Evolutionary conservation across 1,284 basidiomycete genomes (phyloP).

Genomic region (Coniophora puteana): DNA sequence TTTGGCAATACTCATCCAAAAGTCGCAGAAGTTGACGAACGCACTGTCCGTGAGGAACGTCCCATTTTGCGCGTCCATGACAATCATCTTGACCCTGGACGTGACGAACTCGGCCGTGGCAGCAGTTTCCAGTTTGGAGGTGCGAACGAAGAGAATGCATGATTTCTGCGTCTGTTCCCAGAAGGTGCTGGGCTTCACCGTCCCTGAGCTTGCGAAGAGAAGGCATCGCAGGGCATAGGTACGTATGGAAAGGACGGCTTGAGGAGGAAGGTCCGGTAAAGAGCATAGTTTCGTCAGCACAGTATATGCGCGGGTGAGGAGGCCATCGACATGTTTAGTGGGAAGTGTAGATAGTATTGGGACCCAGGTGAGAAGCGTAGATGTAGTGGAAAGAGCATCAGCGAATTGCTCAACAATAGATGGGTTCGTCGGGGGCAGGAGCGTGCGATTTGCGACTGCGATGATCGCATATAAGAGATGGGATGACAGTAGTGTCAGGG

Average conservation of each 20-base stretch:
- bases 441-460: constrained; percentile 28
- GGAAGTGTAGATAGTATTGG: too few species aligned
- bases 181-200: constrained; percentile 44
- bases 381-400: constrained; percentile 29
- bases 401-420: constrained; percentile 35
- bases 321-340: constrained; percentile 49
- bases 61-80: constrained; percentile 35
- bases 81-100: too few species aligned
- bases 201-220: constrained; percentile 37
- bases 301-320: constrained; percentile 58
- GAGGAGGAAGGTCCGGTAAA: constrained; percentile 12
- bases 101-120: constrained; percentile 37
- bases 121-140: constrained; percentile 17
- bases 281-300: constrained; percentile 43
- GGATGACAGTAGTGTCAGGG: constrained; percentile 53
- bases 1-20: constrained; percentile 53
- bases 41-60: constrained; percentile 43
- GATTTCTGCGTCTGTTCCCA: constrained; percentile 66
- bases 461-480: constrained; percentile 52
- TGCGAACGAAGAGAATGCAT: constrained; percentile 36
- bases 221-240: constrained; percentile 46
- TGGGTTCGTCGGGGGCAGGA: constrained; percentile 17
- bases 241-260: constrained; percentile 42
- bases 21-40: constrained; percentile 63
- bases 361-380: constrained; percentile 53